Conservation (phyloP, 257 asterid species). For the Primulina tabacum region DNA sequence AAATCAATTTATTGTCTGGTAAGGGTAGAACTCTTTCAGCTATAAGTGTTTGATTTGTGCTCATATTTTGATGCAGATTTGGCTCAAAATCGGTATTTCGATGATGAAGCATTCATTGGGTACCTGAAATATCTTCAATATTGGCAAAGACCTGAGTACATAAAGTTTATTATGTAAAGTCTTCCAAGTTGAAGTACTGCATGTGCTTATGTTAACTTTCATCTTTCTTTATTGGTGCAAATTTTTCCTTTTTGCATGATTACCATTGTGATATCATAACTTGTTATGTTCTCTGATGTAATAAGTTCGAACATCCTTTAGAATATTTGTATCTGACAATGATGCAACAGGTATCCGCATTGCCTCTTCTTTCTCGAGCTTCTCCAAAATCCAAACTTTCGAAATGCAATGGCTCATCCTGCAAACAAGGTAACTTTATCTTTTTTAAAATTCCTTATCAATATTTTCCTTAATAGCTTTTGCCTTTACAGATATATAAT, state of each 20-base stretch:
- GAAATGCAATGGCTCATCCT: constrained; percentile 97
- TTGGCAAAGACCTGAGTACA: constrained; percentile 91
- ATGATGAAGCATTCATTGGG: constrained; percentile 90
- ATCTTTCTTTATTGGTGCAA: background rate
- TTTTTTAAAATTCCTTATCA: background rate
- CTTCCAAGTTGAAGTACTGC: constrained; percentile 7
- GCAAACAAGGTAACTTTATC: constrained; percentile 63
- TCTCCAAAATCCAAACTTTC: constrained; percentile 76
- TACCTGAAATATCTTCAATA: constrained; percentile 89
- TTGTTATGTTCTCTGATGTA: background rate
- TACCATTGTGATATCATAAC: background rate
- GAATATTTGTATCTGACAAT: background rate
- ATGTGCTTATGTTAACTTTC: background rate
- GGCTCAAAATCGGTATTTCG: constrained; percentile 93
- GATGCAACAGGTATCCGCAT: constrained; percentile 72
- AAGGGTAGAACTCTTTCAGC: too few relatives aligned
- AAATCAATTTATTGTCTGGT: too few relatives aligned
- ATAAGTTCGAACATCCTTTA: background rate
- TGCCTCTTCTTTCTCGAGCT: constrained; percentile 91
- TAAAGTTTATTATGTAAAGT: constrained; percentile 76
- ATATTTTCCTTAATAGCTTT: background rate
- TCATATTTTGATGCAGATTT: constrained; percentile 50
- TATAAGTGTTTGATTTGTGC: constrained; percentile 21
- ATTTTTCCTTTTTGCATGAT: background rate
- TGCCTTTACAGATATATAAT: too few relatives aligned